Evolutionary conservation across 805 yeast genomes (phyloP).

Genomic region (Pichia kluyveri): DNA sequence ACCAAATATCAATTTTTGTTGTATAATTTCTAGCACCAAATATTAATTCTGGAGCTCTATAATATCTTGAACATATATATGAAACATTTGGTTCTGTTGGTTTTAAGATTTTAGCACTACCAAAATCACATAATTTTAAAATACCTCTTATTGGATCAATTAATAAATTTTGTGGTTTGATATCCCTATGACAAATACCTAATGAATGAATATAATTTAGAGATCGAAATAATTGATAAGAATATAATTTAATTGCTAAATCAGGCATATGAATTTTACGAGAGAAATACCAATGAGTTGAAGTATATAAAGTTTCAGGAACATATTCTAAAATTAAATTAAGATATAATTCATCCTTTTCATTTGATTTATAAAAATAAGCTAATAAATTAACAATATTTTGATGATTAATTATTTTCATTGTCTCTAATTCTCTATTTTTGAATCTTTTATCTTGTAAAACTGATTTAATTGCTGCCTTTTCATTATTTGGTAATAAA

Average conservation of each 20-base stretch:
- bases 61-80: conserved; percentile 92
- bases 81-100: conserved; percentile 93
- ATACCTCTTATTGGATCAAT: conserved; percentile 81
- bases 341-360: conserved; percentile 71
- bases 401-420: conserved; percentile 81
- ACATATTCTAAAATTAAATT: conserved; percentile 85
- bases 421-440: conserved; percentile 89
- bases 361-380: conserved; percentile 62
- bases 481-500: conserved; percentile 61
- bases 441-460: conserved; percentile 91
- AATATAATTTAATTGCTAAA: conserved; percentile 78
- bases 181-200: conserved; percentile 86
- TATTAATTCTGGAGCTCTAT: conserved; percentile 94
- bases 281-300: conserved; percentile 75
- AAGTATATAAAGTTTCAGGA: conserved; percentile 93
- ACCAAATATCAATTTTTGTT: conserved; percentile 95
- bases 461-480: conserved; percentile 93
- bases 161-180: conserved; percentile 81
- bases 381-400: conserved; percentile 84
- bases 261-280: conserved; percentile 77
- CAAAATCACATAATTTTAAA: conserved; percentile 91
- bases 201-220: conserved; percentile 67
- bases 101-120: conserved; percentile 84
- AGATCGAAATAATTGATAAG: conserved; percentile 70
- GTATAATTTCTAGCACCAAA: conserved; percentile 97